Percentiles rank a stretch among this genome's conserved stretches.
These are phyloP conservation scores for Yamadazyma aaseri DNA, from an alignment of 1,139 yeast genomes.

Conservation along the genomic window DNA sequence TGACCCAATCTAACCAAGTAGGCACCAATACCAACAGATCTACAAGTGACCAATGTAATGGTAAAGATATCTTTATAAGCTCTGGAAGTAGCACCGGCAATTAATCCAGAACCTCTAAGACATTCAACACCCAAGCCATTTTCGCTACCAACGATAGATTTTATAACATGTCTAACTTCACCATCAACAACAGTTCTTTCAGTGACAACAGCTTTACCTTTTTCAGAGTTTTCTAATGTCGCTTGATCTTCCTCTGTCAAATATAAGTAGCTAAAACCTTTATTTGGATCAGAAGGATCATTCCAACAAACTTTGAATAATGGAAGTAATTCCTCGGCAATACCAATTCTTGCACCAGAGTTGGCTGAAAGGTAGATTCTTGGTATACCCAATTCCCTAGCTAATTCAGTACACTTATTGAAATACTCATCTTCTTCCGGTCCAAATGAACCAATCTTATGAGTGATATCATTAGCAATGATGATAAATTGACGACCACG, in stretches of 20 bases:
- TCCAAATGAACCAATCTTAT: slow-evolving; percentile 97
- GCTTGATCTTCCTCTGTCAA: slow-evolving; percentile 68
- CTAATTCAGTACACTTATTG: slow-evolving; percentile 88
- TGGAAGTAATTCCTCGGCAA: slow-evolving; percentile 93
- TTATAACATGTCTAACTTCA: slow-evolving; percentile 76
- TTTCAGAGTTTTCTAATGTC: slow-evolving; percentile 57
- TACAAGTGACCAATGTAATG: slow-evolving; percentile 91
- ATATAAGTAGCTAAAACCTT: slow-evolving; percentile 90
- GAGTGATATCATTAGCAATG: slow-evolving; percentile 95
- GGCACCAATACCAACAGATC: slow-evolving; percentile 99
- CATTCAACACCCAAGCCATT: slow-evolving; percentile 98
- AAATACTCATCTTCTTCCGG: slow-evolving; percentile 95
- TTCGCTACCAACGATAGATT: slow-evolving; percentile 86
- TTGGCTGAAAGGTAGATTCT: slow-evolving; percentile 94
- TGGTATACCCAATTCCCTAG: slow-evolving; percentile 89
- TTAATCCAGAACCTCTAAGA: slow-evolving; percentile 94
- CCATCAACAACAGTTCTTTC: slow-evolving; percentile 85
- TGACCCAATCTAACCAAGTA: slow-evolving; percentile 96
- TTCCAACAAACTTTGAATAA: slow-evolving; percentile 92
- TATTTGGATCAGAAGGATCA: slow-evolving; percentile 66
- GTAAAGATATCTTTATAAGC: slow-evolving; percentile 98
- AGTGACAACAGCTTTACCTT: slow-evolving; percentile 63
- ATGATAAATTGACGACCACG: slow-evolving; percentile 90
- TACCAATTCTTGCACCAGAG: slow-evolving; percentile 98
- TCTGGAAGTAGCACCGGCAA: slow-evolving; percentile 97